Conservation (phyloP, 352 stramenopile genomes). For the Globisporangium splendens region DNA sequence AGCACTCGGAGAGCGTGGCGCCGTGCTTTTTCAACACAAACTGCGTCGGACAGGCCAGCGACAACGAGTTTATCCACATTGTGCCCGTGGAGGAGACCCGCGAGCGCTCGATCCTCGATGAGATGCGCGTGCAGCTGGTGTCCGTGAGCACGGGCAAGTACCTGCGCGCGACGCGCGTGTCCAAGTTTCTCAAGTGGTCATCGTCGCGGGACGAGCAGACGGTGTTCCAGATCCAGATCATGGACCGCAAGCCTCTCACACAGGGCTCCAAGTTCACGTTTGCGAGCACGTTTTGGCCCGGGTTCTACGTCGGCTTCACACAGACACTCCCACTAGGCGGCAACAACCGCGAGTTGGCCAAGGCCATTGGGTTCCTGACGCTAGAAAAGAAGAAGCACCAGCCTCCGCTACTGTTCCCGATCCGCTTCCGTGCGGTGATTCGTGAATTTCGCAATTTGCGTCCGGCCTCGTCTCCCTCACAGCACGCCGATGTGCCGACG, state of each 20-base stretch:
- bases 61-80: conserved; percentile 55
- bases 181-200: conserved; percentile 69
- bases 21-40: conserved; percentile 60
- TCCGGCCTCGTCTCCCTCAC: conserved; percentile 9
- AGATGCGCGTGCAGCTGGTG: conserved; percentile 60
- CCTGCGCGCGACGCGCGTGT: conserved; percentile 53
- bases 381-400: conserved; percentile 71
- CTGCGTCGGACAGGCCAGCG: conserved; percentile 25
- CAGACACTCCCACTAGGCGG: conserved; percentile 51
- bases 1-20: conserved; percentile 42
- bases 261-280: conserved; percentile 54
- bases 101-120: conserved; percentile 52
- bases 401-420: conserved; percentile 50
- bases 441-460: conserved; percentile 31
- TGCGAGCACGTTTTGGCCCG: conserved; percentile 53
- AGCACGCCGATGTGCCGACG: conserved; percentile 19
- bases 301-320: conserved; percentile 47
- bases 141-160: conserved; percentile 48
- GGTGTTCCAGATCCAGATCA: conserved; percentile 57
- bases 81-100: conserved; percentile 47
- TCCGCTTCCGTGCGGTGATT: conserved; percentile 47
- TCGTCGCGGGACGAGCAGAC: conserved; percentile 50
- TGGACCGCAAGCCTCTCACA: conserved; percentile 45
- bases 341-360: conserved; percentile 35
- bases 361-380: conserved; percentile 57